Evolutionary conservation across 805 yeast species (phyloP), one percentile per base, ranked within the genome.

Genomic region (Saccharomycopsis javanensis): DNA sequence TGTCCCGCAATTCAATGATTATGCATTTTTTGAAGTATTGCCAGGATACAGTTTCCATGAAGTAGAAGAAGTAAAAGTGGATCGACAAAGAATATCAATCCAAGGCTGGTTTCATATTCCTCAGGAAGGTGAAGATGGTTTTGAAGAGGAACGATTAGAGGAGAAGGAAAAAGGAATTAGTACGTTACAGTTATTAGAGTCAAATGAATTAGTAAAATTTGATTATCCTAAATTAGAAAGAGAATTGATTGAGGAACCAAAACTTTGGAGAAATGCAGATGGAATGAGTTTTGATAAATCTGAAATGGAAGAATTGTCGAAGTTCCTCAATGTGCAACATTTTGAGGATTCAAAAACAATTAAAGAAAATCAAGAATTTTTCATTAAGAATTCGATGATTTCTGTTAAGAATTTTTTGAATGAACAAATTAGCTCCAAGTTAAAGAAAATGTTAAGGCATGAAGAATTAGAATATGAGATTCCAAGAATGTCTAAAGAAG

Each of bases 41-140:
- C 99, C 99, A 0, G 99, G 99, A 0, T 79, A 85, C 53, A 87
- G 96, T 1, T 94, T 94, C 78, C 99, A 94, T 69, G 99, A 95
- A 65, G 99, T 94, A 11, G 98, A 95, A 71, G 99, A 94, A 69
- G 99, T 95, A 1, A 79, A 85, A 60, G 96, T 84, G 1, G 96
- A 91, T 66, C 88, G 85, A 67, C 96, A 90, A 61, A 78, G 99
- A 66, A 73, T 94, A 35, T 88, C 96, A 0, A 88, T 94, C 60
- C 97, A 94, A 66, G 99, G 99, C 0, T 95, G 99, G 99, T 95
- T 92, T 68, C 99, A 94, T 69, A 88, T 91, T 55, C 99, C 99
- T 3, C 98, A 94, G 68, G 73, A 73, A 10, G 97, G 96, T 8
- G 99, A 94, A 70, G 82, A 79, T 34, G 98, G 97, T 0, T 92